phyloP scores from a whole-genome alignment of 495 filamentous ascomycete genomes.

The Penicillium roqueforti region DNA sequence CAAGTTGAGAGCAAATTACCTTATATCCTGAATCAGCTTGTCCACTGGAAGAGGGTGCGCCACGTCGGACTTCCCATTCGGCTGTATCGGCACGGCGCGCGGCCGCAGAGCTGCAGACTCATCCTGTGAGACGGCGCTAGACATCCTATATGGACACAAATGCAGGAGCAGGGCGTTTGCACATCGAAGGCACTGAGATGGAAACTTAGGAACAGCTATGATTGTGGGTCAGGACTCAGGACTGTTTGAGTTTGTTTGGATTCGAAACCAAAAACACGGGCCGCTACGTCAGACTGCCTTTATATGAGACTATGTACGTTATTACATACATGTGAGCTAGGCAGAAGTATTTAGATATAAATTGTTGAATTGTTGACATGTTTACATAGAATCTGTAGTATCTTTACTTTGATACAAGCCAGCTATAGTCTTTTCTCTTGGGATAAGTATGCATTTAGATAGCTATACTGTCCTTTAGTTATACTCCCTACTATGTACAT shows the following conservation, averaged over 20 bases:
- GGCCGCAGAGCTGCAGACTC: conserved; percentile 30
- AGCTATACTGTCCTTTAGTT: background rate
- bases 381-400: background rate
- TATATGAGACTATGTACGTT: background rate
- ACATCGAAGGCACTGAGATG: conserved; percentile 20
- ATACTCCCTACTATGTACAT: too few species aligned
- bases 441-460: background rate
- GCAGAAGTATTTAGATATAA: conserved; percentile 2
- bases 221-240: background rate
- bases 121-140: conserved; percentile 31
- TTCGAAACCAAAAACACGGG: background rate
- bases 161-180: conserved; percentile 10
- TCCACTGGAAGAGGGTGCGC: conserved; percentile 23
- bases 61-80: conserved; percentile 23
- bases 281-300: conserved; percentile 7
- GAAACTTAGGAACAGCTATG: background rate
- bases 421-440: background rate
- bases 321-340: background rate
- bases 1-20: conserved; percentile 17
- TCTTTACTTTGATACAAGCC: background rate
- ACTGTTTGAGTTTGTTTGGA: conserved; percentile 9
- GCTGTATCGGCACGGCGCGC: conserved; percentile 26
- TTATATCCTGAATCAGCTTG: conserved; percentile 27
- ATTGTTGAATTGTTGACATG: background rate
- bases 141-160: conserved; percentile 29